A percentile compares a stretch with the other conserved stretches of the same genome.
These are phyloP conservation scores for Serendipita sp. DNA, from an alignment of 768 basidiomycete genomes.

Conservation along the genomic window DNA sequence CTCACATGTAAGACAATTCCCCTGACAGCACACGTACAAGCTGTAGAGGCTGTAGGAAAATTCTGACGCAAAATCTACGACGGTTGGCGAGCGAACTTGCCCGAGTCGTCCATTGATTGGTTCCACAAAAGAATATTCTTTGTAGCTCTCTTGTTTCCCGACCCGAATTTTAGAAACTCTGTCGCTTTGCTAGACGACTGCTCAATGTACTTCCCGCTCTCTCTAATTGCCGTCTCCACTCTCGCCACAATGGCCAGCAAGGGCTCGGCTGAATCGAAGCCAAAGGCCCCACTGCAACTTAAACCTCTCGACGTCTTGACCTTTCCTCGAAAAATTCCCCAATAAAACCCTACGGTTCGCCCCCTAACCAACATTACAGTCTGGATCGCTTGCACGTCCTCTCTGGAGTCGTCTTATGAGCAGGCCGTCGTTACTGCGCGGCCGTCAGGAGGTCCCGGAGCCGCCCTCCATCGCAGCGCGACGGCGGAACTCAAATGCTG, in stretches of 20 bases:
- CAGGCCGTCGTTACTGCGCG: not conserved
- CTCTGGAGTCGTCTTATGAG: not conserved
- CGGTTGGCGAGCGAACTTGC: not conserved
- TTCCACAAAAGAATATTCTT: too few species aligned
- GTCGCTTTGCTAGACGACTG: not conserved
- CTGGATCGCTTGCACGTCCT: not conserved
- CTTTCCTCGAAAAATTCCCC: not conserved
- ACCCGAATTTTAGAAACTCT: not conserved
- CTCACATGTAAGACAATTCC: not conserved
- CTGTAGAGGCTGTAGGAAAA: not conserved
- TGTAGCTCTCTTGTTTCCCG: too few species aligned
- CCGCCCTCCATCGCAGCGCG: constrained; percentile 5
- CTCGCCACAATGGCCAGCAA: not conserved
- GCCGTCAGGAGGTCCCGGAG: constrained; percentile 4
- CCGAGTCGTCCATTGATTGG: not conserved
- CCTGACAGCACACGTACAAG: not conserved
- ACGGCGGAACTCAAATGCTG: constrained; percentile 1
- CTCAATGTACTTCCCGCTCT: not conserved
- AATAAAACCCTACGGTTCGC: not conserved
- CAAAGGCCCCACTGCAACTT: too few species aligned
- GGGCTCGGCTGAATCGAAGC: not conserved
- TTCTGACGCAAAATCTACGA: not conserved
- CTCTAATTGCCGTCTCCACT: not conserved
- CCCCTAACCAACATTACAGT: not conserved
- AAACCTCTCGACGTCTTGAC: too few species aligned